Base-by-base conservation (phyloP, 768 basidiomycete genomes). In the Calocybe gangraenosa region DNA sequence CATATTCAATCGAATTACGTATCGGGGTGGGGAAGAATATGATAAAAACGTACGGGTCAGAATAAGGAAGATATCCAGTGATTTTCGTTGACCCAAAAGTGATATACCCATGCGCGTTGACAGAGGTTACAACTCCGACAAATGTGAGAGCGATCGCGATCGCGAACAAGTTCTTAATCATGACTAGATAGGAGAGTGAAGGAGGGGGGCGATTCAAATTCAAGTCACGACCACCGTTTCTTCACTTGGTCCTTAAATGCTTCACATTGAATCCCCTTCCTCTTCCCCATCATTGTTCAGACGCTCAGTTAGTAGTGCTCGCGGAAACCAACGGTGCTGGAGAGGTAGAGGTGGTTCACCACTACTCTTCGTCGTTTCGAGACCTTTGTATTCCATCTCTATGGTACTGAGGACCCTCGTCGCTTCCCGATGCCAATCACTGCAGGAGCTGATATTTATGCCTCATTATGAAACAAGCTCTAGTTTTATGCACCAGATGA, bases 51-150 rank as follows among this genome's bases (percentile, higher is more conserved):
- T 63, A 70, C 45, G 65, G 65, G 42, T 69, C 67, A 10, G 51
- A 36, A 58, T 69, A 67, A 3, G 68, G 68, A 25, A 65, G 54
- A 34, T 65, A 69, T 3, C 69, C 70, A 4, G 66, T 60, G 35
- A 67, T 65, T 10, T 56, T 59, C 2, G 54, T 57, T 8, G 62
- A 58, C 7, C 65, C 67, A n/a, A 66, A 46, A 20, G 59, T 62
- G 23, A 70, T 67, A 50, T 70, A 70, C 41, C 69, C 68, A 44
- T 70, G 70, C 8, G 51, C 60, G 22, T 50, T 46, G 6, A 61
- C 61, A 25, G 37, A 53, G 15, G 19, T 39, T 40, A 51, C 35
- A 15, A 58, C 28, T 17, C 40, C 40, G 19, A 50, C 44, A 13
- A 53, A 18, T n/a, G 49, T 49, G 30, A 48, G 30, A 5, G n/a